Evolutionary conservation across 2,329 filamentous ascomycete species (phyloP).

Genomic region (Diaporthe citriasiana): DNA sequence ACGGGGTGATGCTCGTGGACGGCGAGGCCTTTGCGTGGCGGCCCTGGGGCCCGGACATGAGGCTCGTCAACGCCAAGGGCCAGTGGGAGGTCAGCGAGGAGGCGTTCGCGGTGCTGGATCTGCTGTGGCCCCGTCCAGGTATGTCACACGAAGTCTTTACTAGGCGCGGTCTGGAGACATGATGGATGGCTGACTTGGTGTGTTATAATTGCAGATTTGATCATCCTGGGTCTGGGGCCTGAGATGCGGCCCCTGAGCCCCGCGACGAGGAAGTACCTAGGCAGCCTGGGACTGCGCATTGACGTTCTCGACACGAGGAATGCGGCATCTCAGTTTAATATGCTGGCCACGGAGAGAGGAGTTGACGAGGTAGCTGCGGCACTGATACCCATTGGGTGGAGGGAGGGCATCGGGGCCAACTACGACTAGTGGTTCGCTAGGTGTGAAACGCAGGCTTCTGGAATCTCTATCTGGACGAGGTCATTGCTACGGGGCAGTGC

Average conservation of each 20-base stretch:
- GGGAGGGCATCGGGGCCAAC: slow-evolving; percentile 66
- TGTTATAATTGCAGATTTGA: slow-evolving; percentile 71
- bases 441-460: too few species aligned
- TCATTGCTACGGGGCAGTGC: not conserved
- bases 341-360: slow-evolving; percentile 94
- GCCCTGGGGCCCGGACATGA: slow-evolving; percentile 74
- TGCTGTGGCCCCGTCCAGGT: slow-evolving; percentile 93
- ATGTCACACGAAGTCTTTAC: slow-evolving; percentile 50
- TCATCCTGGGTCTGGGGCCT: slow-evolving; percentile 89
- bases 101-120: slow-evolving; percentile 80
- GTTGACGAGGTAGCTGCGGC: slow-evolving; percentile 88
- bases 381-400: slow-evolving; percentile 88
- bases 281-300: slow-evolving; percentile 83
- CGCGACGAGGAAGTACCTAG: slow-evolving; percentile 78
- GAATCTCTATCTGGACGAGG: not conserved
- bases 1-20: slow-evolving; percentile 83
- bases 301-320: slow-evolving; percentile 95
- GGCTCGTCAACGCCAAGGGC: slow-evolving; percentile 80
- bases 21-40: slow-evolving; percentile 92
- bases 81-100: slow-evolving; percentile 82
- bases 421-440: slow-evolving; percentile 22
- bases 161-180: not conserved
- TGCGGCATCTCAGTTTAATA: slow-evolving; percentile 93
- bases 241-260: slow-evolving; percentile 83
- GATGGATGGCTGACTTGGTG: slow-evolving; percentile 14